Base-by-base conservation (phyloP, 257 asterid species). In the Petunia axillaris region DNA sequence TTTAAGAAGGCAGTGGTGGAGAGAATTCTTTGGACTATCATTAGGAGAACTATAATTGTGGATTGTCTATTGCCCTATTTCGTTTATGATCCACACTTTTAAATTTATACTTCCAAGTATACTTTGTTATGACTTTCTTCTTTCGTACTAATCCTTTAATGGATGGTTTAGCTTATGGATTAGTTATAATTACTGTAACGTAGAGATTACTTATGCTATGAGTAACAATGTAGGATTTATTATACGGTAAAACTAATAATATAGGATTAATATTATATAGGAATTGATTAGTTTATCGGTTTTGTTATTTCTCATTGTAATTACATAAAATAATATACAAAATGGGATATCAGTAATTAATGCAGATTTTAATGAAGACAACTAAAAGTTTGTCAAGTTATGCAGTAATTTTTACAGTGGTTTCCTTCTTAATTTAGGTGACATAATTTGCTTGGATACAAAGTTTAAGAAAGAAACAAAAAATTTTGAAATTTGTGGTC, bases 1-100 rank as follows among this genome's bases (percentile, higher is more conserved):
- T 58, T 5, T n/a, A 43, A 8, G 48, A 5, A 46, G 48, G 41
- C 3, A 46, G 57, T 60, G 77, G 82, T 16, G 43, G 10, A 25
- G 83, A 66, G 81, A 81, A 58, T 36, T 44, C 48, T 40, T 1
- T 43, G 87, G 83, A 46, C 7, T 11, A 11, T 73, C 78, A 73
- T 50, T 73, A 50, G 78, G 78, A 35, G 36, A 5, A 6, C 78
- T 73, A 50, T 48, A 73, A 50, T 10, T 50, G 78, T 50, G 78
- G 62, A 73, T 50, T 59, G 39, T 4, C 9, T 8, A 25, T 59
- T 7, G 10, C 39, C 4, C 37, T 6, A n/a, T 59, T 59, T n/a
- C 2, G 64, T 38, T 59, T 59, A 16, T 37, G 11, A 16, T 59
- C 39, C 64, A 6, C 36, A 58, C 9, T n/a, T 58, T 57, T 58